Base-by-base conservation (phyloP, 306 rosid species). In the Begonia fuchsioides region DNA sequence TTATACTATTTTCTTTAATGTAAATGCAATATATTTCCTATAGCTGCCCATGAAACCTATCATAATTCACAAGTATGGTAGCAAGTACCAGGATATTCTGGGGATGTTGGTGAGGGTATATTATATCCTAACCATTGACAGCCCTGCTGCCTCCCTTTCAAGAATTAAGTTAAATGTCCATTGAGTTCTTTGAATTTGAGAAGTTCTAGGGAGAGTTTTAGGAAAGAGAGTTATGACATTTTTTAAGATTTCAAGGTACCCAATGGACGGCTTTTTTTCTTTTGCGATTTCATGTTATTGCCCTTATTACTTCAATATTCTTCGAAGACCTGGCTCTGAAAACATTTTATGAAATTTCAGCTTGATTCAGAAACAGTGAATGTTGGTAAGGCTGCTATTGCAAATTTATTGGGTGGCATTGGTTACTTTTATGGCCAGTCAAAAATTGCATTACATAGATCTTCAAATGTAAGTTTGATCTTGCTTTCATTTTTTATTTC, bases 401-500 rank as follows among this genome's bases (percentile, higher is more conserved):
- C 85, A 57, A 90, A 80, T 69, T 64, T 90, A 59, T 63, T 90
- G 63, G 98, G 95, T 67, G 98, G 98, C 63, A 77, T 90, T 2
- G 93, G 98, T 65, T 90, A 85, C 74, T 90, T 79, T 77, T 90
- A 75, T 68, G 98, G 98, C 59, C 94, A 65, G 76, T 90, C 94
- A 58, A 81, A 68, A 74, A 90, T 85, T 64, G 74, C 83, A 3
- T 58, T 72, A 15, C 58, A 81, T 11, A 64, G 61, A 72, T 58
- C 62, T 49, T 51, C 60, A 51, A 54, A 72, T 57, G 98, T 85
- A 71, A 76, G 95, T 65, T 48, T 59, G 46, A 64, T 38, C 26
- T 12, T 26, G 95, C 63, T 48, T 51, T 59, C 47, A 64, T 26
- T 18, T 16, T 26, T 50, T 0, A 26, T 26, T 26, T 26, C 35